Base-by-base conservation (phyloP, 768 basidiomycete genomes). In the Boletus rufocinnamomeus region DNA sequence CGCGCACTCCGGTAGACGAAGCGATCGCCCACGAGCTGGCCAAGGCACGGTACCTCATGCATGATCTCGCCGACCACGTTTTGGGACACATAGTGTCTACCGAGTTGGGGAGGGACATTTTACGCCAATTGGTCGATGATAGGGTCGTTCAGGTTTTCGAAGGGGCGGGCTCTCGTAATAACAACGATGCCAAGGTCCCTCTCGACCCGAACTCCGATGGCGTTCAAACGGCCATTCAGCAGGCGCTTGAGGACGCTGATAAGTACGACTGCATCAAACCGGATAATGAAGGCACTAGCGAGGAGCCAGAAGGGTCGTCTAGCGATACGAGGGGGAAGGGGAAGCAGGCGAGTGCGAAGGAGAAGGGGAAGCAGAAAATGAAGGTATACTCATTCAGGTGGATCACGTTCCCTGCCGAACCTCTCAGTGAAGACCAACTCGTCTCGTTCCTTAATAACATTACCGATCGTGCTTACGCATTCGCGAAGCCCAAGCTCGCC, bases 371-470 rank as follows among this genome's bases (percentile, higher is more conserved):
- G 19, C 35, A 19, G 28, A 50, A 47, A 34, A 19, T 9, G 27
- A 53, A 46, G 28, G n/a, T 2, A 9, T 57, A 51, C 57, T 46
- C 46, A 16, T 63, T 62, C 43, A 32, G 25, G 43, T 62, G 55
- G 63, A 11, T 6, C 40, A 32, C 40, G 0, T 64, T 59, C 17
- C 63, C 61, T 3, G 0, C 0, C 1, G 57, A 62, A 34, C 43
- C 61, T 8, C 30, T 64, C 37, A 1, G 28, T 2, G 58, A 57
- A 38, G 46, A 60, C 6, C 41, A 52, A 35, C 37, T 63, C 2
- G 57, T 60, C 3, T 40, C 40, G 0, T 64, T 64, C 49, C 51
- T 59, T 2, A 58, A 62, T 13, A 21, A 45, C 38, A 19, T 40
- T 19, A 40, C 38, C 7, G 38, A 40, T 19, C 19, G 38, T 19